Evolutionary conservation across 495 filamentous ascomycete species (phyloP), one percentile per base, ranked within the genome.

Genomic region (Bathelium albidoporum): DNA sequence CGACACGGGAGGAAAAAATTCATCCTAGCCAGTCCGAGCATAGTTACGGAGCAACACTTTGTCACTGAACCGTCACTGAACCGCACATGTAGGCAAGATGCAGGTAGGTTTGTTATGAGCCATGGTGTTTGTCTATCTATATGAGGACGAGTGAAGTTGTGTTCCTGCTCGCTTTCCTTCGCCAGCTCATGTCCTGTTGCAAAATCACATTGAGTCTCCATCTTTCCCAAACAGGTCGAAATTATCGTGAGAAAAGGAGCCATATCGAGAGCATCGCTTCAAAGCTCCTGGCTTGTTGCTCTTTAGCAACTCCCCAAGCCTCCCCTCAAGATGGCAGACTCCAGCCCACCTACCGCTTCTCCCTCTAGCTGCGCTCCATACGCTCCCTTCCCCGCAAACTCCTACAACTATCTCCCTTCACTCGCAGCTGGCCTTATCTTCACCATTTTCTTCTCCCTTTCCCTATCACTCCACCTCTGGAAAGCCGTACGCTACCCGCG

Each of bases 361-460:
- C 49, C 49, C 20, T 20, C 49, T 7, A 55, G 49, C 49, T 55
- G 49, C 49, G 24, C 49, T 3, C 22, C 49, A 0, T 55, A 55
- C 24, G 20, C 20, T 29, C 49, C 22, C 22, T 28, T 3, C 24
- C 20, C 20, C 0, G 12, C 20, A 2, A 55, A 63, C n/a, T 67
- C 32, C 62, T 83, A 82, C 73, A 62, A 80, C 34, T 86, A 85
- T 62, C 31, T 75, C 14, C 82, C 83, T 0, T 83, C 79, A 1
- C 52, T 75, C 0, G 70, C 75, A 14, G 80, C 79, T 1, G 80
- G 80, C 2, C 72, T 70, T n/a, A 78, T 83, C 62, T 83, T 84
- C 67, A 60, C 69, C 44, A 71, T 76, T 5, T 72, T 86, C 24
- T 84, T 86, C 66, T 66, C 67, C 36, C 20, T 76, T 29, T 59